Conservation (phyloP, 2,329 filamentous ascomycete species). For the Pseudogymnoascus sp. region DNA sequence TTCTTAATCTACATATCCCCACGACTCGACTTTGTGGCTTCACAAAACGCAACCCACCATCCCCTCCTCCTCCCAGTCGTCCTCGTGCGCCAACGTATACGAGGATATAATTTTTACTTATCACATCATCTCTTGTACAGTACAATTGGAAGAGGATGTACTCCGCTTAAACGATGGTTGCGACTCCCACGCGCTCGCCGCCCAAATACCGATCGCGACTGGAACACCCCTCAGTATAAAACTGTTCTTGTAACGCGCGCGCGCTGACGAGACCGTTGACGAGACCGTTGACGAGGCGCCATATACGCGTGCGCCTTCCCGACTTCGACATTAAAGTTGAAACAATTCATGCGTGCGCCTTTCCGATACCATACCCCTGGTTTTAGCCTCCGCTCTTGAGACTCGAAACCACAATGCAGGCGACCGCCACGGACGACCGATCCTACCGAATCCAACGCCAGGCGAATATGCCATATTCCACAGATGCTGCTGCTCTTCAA, state of each 20-base stretch:
- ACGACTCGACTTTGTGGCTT: neutral
- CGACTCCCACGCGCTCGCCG: constrained; percentile 3
- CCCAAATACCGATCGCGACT: neutral
- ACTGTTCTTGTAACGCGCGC: constrained; percentile 5
- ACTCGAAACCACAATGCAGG: constrained; percentile 8
- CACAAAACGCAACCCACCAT: neutral
- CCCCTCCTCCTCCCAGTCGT: neutral
- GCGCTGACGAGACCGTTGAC: neutral
- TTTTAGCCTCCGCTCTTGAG: constrained; percentile 2
- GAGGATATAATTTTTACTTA: neutral
- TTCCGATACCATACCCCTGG: constrained; percentile 1
- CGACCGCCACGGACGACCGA: constrained; percentile 5
- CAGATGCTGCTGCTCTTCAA: neutral
- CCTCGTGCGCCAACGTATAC: neutral
- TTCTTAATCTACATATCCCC: constrained; percentile 4
- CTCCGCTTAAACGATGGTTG: constrained; percentile 2
- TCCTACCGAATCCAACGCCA: constrained; percentile 4
- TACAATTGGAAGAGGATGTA: neutral
- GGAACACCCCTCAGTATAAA: constrained; percentile 8
- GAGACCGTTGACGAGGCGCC: neutral
- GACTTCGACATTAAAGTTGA: neutral
- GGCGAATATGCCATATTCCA: constrained; percentile 5
- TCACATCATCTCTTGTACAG: neutral
- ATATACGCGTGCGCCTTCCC: neutral
- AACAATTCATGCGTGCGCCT: constrained; percentile 7